Conservation (phyloP, 2,329 filamentous ascomycete genomes). For the Allantophomopsis lycopodina region DNA sequence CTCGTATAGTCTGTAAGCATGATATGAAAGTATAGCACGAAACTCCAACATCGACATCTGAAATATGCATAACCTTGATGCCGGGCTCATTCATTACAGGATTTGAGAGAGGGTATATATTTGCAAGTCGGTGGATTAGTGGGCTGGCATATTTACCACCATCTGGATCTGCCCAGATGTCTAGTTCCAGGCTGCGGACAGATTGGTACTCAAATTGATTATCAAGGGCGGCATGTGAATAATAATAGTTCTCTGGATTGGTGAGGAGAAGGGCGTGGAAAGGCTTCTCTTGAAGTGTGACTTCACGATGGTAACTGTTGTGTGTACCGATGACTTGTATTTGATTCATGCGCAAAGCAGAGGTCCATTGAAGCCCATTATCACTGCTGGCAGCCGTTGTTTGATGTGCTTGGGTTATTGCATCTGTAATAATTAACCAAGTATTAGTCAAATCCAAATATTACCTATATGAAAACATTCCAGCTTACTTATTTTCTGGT, state of each 20-base stretch:
- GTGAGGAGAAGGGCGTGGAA: constrained; percentile 9
- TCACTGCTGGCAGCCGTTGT: too few relatives aligned
- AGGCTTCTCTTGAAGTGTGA: constrained; percentile 23
- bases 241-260: constrained; percentile 27
- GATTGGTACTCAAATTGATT: constrained; percentile 29
- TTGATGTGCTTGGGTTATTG: too few relatives aligned
- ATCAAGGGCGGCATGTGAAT: constrained; percentile 29
- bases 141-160: constrained; percentile 28
- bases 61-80: constrained; percentile 35
- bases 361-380: constrained; percentile 11
- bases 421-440: too few relatives aligned
- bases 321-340: constrained; percentile 36
- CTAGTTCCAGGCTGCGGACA: constrained; percentile 32
- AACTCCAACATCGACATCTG: constrained; percentile 30
- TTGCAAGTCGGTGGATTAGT: background rate
- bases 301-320: constrained; percentile 35
- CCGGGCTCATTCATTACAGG: constrained; percentile 22
- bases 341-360: constrained; percentile 31
- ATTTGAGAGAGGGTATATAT: background rate
- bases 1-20: constrained; percentile 27
- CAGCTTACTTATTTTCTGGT: too few relatives aligned
- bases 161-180: constrained; percentile 31
- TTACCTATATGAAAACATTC: too few relatives aligned
- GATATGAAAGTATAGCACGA: constrained; percentile 30
- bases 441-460: too few relatives aligned